These are phyloP conservation scores for Linnemannia hyalina DNA, from an alignment of 192 early-diverging fungal genomes.

Conservation along the genomic window DNA sequence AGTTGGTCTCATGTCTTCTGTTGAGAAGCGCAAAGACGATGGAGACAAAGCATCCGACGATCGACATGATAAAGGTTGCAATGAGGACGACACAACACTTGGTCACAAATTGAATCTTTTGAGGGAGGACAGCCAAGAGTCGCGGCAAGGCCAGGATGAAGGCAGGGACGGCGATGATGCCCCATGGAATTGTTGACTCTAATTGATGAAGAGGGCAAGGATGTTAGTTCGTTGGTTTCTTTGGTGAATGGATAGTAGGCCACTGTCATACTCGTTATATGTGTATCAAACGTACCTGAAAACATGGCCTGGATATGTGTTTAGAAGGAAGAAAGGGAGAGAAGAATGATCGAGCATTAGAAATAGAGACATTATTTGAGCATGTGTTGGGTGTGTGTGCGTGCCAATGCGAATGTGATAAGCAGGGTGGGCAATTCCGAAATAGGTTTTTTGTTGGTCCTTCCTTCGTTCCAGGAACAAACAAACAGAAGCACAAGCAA, in stretches of 20 bases:
- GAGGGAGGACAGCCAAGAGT: constrained; percentile 15
- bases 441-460: background rate
- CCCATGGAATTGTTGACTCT: constrained; percentile 1
- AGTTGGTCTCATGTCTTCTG: constrained; percentile 68
- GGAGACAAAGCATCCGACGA: constrained; percentile 61
- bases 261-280: background rate
- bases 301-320: background rate
- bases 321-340: background rate
- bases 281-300: background rate
- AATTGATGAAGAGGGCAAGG: background rate
- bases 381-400: background rate
- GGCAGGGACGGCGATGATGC: background rate
- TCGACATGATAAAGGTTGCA: constrained; percentile 53
- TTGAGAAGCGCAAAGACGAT: constrained; percentile 68
- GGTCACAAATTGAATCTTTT: constrained; percentile 23
- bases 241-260: background rate
- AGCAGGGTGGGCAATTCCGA: background rate
- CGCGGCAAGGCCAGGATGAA: constrained; percentile 12
- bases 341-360: background rate
- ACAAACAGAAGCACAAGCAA: background rate
- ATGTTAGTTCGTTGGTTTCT: background rate
- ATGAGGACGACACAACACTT: constrained; percentile 35
- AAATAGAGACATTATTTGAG: background rate
- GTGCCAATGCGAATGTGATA: background rate
- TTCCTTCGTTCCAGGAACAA: background rate